Conservation (phyloP, 176 grass and related monocot genomes). For the Zizania latifolia region DNA sequence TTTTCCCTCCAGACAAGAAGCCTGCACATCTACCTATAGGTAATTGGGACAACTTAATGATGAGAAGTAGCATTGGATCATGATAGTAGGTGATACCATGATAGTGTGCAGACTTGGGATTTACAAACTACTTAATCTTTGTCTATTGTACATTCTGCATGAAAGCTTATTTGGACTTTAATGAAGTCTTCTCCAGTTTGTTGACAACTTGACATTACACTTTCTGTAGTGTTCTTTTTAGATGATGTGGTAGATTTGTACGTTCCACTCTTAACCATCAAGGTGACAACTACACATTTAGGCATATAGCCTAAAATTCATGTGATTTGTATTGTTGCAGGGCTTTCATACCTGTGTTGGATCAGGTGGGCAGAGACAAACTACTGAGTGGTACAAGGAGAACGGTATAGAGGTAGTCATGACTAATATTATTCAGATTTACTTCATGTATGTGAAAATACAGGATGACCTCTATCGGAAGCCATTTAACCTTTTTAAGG, state of each 20-base stretch:
- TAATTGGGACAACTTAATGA: background rate
- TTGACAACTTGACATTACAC: background rate
- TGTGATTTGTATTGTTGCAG: slow-evolving; percentile 35
- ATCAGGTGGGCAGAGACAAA: slow-evolving; percentile 75
- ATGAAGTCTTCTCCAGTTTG: background rate
- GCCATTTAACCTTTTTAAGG: slow-evolving; percentile 34
- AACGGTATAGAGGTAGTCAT: slow-evolving; percentile 78
- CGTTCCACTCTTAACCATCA: background rate
- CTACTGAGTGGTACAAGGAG: slow-evolving; percentile 79
- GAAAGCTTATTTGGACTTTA: background rate
- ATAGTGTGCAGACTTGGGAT: background rate
- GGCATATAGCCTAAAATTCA: background rate
- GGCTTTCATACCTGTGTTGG: slow-evolving; percentile 96
- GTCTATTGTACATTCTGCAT: background rate
- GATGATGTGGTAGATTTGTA: background rate
- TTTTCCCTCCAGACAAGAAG: slow-evolving; percentile 89
- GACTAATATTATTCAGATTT: background rate
- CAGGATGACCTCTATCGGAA: background rate
- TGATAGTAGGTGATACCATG: background rate
- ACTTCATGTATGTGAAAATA: background rate
- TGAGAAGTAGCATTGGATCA: background rate
- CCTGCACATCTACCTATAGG: slow-evolving; percentile 85
- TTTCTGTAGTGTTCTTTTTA: background rate
- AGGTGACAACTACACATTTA: background rate
- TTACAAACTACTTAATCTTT: background rate